phyloP scores from a whole-genome alignment of 2,329 filamentous ascomycete species.

The Colletotrichum melonis region DNA sequence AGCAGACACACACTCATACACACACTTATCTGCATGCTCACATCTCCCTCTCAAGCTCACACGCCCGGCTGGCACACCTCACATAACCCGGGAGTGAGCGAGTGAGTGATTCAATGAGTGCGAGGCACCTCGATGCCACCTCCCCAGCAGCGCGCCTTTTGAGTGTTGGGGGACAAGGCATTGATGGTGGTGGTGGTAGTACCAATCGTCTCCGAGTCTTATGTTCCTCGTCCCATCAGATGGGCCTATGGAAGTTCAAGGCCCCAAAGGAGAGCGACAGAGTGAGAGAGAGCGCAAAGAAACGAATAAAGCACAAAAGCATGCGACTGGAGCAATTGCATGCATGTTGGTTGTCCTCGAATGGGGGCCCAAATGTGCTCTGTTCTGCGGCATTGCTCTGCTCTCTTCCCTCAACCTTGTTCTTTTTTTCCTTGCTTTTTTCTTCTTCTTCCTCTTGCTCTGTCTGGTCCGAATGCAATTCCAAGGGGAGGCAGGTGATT shows the following conservation, averaged over 20 bases:
- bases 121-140: neutral
- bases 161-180: slow-evolving; percentile 13
- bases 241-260: slow-evolving; percentile 2
- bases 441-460: neutral
- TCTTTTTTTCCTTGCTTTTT: neutral
- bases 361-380: neutral
- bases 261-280: neutral
- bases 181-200: slow-evolving; percentile 10
- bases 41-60: slow-evolving; percentile 5
- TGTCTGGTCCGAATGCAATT: neutral
- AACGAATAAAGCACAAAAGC: slow-evolving; percentile 1
- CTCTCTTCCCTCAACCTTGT: neutral
- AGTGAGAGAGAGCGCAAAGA: neutral
- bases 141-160: neutral
- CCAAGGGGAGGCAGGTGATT: neutral
- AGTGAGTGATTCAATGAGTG: neutral
- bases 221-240: slow-evolving; percentile 9
- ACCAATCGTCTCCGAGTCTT: slow-evolving; percentile 13
- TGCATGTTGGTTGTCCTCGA: neutral
- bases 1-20: slow-evolving; percentile 12
- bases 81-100: neutral
- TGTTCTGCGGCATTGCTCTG: neutral
- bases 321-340: neutral
- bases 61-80: slow-evolving; percentile 15
- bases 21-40: slow-evolving; percentile 1